Conservation (phyloP, 768 basidiomycete genomes). For the Psilocybe azurescens region DNA sequence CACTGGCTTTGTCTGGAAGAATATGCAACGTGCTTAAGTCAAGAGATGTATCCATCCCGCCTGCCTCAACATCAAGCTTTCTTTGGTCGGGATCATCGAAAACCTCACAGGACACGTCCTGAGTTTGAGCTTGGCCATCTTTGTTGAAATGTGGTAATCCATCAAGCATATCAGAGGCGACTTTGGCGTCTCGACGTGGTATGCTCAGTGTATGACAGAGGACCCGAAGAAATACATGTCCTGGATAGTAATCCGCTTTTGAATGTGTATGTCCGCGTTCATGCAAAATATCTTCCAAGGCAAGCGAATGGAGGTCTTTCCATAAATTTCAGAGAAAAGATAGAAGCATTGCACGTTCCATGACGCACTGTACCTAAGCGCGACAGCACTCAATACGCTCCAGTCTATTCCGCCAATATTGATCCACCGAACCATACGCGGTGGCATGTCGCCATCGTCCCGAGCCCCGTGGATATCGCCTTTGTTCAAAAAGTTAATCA, state of each 20-base stretch:
- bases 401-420: slow-evolving; percentile 67
- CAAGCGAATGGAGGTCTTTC: slow-evolving; percentile 66
- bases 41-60: slow-evolving; percentile 4
- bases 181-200: not conserved
- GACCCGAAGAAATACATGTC: slow-evolving; percentile 69
- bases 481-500: slow-evolving; percentile 50
- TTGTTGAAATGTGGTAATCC: not conserved
- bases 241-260: slow-evolving; percentile 51
- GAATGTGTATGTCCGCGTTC: slow-evolving; percentile 53
- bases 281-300: slow-evolving; percentile 68
- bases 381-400: slow-evolving; percentile 66
- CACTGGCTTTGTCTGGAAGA: not conserved
- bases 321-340: slow-evolving; percentile 4
- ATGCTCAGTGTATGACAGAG: slow-evolving; percentile 51
- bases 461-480: not conserved
- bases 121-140: not conserved
- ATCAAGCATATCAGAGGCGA: not conserved
- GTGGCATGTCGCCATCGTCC: slow-evolving; percentile 35
- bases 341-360: slow-evolving; percentile 16
- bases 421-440: slow-evolving; percentile 57
- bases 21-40: not conserved
- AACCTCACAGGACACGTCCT: not conserved
- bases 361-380: slow-evolving; percentile 58
- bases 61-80: slow-evolving; percentile 13
- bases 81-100: not conserved